Evolutionary conservation across 345 rosid species (phyloP).

Genomic region (Isatis tinctoria): DNA sequence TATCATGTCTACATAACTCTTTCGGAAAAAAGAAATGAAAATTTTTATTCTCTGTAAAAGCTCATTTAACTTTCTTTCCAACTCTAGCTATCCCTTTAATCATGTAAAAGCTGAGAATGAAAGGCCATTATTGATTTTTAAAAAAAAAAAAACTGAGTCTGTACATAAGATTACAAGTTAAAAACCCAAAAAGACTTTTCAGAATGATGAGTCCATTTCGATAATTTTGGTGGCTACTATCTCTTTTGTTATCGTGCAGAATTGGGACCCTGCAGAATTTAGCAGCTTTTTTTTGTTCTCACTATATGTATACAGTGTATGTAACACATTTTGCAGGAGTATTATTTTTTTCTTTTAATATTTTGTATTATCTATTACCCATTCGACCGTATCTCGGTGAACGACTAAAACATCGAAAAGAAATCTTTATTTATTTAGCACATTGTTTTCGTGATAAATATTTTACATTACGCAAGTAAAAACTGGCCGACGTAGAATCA

Average conservation of each 20-base stretch:
- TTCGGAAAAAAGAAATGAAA: not conserved
- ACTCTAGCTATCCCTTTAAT: constrained; percentile 25
- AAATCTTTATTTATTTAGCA: not conserved
- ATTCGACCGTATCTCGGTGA: constrained; percentile 3
- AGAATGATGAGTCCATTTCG: constrained; percentile 23
- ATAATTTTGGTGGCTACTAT: constrained; percentile 23
- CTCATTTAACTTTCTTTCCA: constrained; percentile 18
- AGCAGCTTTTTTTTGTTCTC: constrained; percentile 7
- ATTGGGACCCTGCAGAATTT: constrained; percentile 11
- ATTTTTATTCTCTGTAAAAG: constrained; percentile 19
- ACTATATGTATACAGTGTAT: constrained; percentile 4
- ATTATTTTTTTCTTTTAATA: too few species aligned
- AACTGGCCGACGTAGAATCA: constrained; percentile 4
- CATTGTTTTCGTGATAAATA: constrained; percentile 1
- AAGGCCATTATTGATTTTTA: constrained; percentile 4
- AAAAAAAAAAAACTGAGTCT: too few species aligned
- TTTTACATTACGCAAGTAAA: not conserved
- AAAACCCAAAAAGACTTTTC: constrained; percentile 13
- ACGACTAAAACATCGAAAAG: constrained; percentile 4
- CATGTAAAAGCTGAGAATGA: constrained; percentile 21
- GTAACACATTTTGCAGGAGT: not conserved
- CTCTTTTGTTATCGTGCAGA: constrained; percentile 14
- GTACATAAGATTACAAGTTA: constrained; percentile 6
- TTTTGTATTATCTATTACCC: not conserved
- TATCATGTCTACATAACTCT: constrained; percentile 17